A percentile compares a stretch with the other conserved stretches of the same genome.
Conservation (phyloP, 805 yeast genomes). For the Saturnispora halmiae region DNA sequence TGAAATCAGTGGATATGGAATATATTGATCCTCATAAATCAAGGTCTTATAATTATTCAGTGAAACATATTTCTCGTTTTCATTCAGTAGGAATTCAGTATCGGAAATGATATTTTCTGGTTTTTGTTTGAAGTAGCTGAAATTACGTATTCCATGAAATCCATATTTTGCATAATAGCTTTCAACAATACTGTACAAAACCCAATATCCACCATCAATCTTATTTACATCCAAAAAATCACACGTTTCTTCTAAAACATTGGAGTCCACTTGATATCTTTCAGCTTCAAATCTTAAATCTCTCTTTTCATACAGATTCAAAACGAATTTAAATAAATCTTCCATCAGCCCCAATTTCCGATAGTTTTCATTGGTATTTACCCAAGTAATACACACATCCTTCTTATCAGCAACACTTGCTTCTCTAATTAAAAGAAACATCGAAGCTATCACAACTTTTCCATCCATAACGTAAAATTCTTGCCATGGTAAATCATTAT, state of each 20-base stretch:
- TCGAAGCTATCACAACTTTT: not conserved
- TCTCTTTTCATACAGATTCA: conserved; percentile 1
- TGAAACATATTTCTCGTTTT: not conserved
- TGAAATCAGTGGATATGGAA: conserved; percentile 2
- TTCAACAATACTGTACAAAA: conserved; percentile 3
- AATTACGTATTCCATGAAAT: not conserved
- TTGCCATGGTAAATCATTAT: not conserved
- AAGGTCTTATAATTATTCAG: not conserved
- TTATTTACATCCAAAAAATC: not conserved
- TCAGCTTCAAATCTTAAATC: not conserved
- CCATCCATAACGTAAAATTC: conserved; percentile 2
- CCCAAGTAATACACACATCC: conserved; percentile 1
- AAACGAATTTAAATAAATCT: not conserved
- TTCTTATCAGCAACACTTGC: not conserved
- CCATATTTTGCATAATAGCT: conserved; percentile 5
- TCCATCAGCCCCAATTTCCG: conserved; percentile 8
- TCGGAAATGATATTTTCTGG: not conserved
- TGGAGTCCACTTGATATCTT: not conserved
- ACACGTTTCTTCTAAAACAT: not conserved
- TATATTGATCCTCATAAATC: not conserved
- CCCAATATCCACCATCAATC: conserved; percentile 2
- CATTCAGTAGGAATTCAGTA: not conserved
- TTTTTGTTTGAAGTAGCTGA: not conserved
- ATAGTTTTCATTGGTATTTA: conserved; percentile 3
- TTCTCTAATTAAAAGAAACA: conserved; percentile 1